Conservation (phyloP, 768 basidiomycete species). For the Dictyophora rubrovolvata region DNA sequence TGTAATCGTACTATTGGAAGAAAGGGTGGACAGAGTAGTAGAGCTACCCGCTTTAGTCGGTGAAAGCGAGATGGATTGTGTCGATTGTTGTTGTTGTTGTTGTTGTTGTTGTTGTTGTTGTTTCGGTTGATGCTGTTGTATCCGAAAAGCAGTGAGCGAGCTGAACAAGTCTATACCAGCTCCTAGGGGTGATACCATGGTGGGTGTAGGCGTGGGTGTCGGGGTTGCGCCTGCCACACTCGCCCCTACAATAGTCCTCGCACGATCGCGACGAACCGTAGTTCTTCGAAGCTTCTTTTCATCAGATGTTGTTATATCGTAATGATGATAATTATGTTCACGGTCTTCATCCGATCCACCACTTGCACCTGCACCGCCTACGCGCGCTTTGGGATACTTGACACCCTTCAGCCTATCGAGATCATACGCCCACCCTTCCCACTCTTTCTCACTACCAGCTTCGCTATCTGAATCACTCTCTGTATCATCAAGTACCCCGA, state of each 20-base stretch:
- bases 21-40: neutral
- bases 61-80: neutral
- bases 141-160: too few relatives aligned
- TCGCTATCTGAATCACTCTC: constrained; percentile 31
- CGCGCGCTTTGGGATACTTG: neutral
- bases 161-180: too few relatives aligned
- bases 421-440: constrained; percentile 59
- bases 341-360: neutral
- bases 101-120: too few relatives aligned
- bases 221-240: neutral
- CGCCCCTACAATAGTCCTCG: neutral
- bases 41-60: too few relatives aligned
- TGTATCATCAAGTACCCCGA: constrained; percentile 16
- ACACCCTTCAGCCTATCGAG: constrained; percentile 25
- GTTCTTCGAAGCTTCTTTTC: neutral
- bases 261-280: neutral
- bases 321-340: neutral
- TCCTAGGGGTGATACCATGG: neutral
- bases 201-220: neutral
- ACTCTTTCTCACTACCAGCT: constrained; percentile 47
- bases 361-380: neutral
- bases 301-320: neutral
- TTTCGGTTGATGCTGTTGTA: too few relatives aligned
- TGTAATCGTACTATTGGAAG: neutral
- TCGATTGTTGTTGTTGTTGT: too few relatives aligned